A percentile compares a stretch with the other conserved stretches of the same genome.
Evolutionary conservation across 2,329 filamentous ascomycete genomes (phyloP).

Genomic region (Fusarium oligoseptatum): DNA sequence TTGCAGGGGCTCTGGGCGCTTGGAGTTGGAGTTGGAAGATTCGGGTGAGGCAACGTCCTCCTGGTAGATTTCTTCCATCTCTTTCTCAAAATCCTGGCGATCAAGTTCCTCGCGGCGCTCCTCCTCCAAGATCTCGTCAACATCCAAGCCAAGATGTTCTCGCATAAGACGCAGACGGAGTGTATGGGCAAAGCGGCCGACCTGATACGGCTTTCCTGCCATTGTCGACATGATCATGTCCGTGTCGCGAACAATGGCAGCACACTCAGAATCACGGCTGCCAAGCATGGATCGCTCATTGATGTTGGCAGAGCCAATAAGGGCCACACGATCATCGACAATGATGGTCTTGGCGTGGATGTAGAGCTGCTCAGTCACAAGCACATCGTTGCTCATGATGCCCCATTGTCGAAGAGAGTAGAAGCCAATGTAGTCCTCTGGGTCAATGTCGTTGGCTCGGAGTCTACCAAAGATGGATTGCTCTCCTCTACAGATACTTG

Average conservation of each 20-base stretch:
- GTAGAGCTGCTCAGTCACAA: slow-evolving; percentile 96
- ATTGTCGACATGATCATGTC: slow-evolving; percentile 94
- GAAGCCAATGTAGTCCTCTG: slow-evolving; percentile 95
- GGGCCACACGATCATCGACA: slow-evolving; percentile 90
- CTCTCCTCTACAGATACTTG: slow-evolving; percentile 94
- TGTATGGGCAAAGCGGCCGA: slow-evolving; percentile 92
- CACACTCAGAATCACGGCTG: slow-evolving; percentile 90
- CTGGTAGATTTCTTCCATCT: slow-evolving; percentile 74
- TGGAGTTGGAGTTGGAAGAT: slow-evolving; percentile 51
- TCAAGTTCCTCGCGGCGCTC: slow-evolving; percentile 78
- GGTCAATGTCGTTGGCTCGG: slow-evolving; percentile 83
- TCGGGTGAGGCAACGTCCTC: slow-evolving; percentile 56
- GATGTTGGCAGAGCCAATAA: slow-evolving; percentile 98
- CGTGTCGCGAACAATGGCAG: slow-evolving; percentile 89
- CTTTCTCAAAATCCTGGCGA: slow-evolving; percentile 66
- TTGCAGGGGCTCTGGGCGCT: slow-evolving; percentile 36
- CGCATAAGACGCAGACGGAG: slow-evolving; percentile 94
- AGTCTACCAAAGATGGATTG: slow-evolving; percentile 92
- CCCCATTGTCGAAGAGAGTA: slow-evolving; percentile 95
- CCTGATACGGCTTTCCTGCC: slow-evolving; percentile 89
- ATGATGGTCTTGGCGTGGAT: slow-evolving; percentile 98
- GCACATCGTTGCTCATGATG: slow-evolving; percentile 83
- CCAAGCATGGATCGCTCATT: slow-evolving; percentile 98
- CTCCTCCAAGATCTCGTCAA: slow-evolving; percentile 89
- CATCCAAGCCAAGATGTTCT: slow-evolving; percentile 95